Percentiles rank a stretch among this genome's conserved stretches.
Conservation (phyloP, 192 early-diverging fungal species). For the Jimgerdemannia lactiflua region DNA sequence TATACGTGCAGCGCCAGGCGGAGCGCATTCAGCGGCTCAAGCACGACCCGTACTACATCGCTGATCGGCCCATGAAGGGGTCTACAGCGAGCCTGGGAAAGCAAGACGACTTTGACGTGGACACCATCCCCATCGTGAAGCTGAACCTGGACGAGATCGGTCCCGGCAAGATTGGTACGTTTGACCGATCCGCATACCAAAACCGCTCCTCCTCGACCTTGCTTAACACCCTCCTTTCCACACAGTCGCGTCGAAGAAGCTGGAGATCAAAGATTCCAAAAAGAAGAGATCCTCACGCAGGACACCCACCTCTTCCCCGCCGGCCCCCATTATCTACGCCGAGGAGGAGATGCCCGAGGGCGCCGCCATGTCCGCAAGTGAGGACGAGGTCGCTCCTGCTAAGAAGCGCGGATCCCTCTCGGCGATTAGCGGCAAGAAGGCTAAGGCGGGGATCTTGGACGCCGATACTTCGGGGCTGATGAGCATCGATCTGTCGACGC, state of each 20-base stretch:
- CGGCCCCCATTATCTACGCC: constrained; percentile 44
- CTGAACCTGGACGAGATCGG: constrained; percentile 59
- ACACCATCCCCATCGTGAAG: constrained; percentile 80
- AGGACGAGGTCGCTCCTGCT: constrained; percentile 32
- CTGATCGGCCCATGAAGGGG: constrained; percentile 32
- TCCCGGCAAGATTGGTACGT: background rate
- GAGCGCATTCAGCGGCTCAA: constrained; percentile 46
- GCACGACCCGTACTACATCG: constrained; percentile 70
- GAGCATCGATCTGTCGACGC: constrained; percentile 49
- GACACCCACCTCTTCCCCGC: constrained; percentile 12
- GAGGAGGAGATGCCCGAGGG: constrained; percentile 62
- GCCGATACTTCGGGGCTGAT: constrained; percentile 35
- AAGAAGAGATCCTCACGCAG: constrained; percentile 32
- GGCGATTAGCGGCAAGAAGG: background rate
- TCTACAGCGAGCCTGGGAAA: constrained; percentile 21
- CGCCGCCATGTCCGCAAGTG: constrained; percentile 45
- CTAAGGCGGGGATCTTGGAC: constrained; percentile 9
- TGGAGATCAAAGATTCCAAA: constrained; percentile 26
- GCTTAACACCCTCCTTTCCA: background rate
- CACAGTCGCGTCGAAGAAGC: constrained; percentile 4
- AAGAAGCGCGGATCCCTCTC: background rate
- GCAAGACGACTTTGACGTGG: constrained; percentile 65
- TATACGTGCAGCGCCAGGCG: constrained; percentile 35
- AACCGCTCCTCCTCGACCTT: background rate
- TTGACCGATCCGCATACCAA: too few relatives aligned